Base-by-base conservation (phyloP, 2,329 filamentous ascomycete species). In the Aspergillus transmontanensis region DNA sequence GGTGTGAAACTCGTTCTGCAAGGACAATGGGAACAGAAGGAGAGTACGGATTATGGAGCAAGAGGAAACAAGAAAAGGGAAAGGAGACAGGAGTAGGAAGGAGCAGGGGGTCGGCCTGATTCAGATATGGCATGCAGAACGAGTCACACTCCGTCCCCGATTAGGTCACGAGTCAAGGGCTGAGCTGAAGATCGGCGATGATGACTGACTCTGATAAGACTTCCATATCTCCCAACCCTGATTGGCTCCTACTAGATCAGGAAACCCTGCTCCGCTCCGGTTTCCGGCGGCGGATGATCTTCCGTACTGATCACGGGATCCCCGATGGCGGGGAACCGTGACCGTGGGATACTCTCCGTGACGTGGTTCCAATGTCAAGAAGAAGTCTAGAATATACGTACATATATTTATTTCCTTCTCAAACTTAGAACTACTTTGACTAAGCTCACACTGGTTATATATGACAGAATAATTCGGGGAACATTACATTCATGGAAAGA, bases 161-260 rank as follows among this genome's bases (percentile, higher is more conserved):
- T 58, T 34, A 36, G 57, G 60, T 64, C 63, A 64, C 60, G 63
- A 59, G 62, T 51, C 30, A 28, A 19, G 48, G 48, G 34, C 34
- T 56, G 36, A 50, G 28, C n/a, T 34, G 48, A 28, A 36, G 46
- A 39, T 36, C 46, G 41, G 39, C 36, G n/a, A 59, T 26, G 26
- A 56, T 41, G 48, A 46, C 32, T 28, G 53, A 21, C 30, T 30
- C 36, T 63, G 54, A 60, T 59, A 55, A 54, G 39, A 26, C 4
- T 16, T 39, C 36, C 62, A 59, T 61, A 61, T 64, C 62, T 34
- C n/a, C 21, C 16, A 41, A 1, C 12, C 10, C 39, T 64, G 62
- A 64, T 64, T 64, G 62, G 62, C 19, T 12, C 57, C 30, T 34
- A 43, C 32, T 54, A 32, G 48, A 32, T 60, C 41, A 39, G 51